Evolutionary conservation across 768 basidiomycete species (phyloP).

Genomic region (Russula compacta): DNA sequence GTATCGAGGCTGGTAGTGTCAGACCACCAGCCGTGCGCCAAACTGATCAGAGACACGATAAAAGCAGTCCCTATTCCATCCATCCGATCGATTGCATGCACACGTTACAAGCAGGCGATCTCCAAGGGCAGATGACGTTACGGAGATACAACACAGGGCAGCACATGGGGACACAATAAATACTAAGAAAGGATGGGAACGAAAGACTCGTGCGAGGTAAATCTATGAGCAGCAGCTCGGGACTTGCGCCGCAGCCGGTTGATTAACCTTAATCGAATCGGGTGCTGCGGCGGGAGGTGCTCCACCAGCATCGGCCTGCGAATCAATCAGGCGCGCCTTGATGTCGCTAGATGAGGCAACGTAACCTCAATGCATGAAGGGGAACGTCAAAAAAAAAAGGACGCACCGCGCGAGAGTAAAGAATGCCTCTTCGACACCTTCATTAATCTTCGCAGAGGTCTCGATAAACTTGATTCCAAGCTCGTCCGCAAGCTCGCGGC

Average conservation of each 20-base stretch:
- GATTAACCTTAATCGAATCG: slow-evolving; percentile 59
- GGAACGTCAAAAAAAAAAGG: not conserved
- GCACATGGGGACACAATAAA: not conserved
- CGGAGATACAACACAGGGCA: not conserved
- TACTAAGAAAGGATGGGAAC: not conserved
- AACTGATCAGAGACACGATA: not conserved
- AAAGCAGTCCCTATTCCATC: not conserved
- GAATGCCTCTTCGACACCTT: slow-evolving; percentile 98
- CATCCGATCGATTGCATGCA: slow-evolving; percentile 27
- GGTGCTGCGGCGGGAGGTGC: slow-evolving; percentile 30
- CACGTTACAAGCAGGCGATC: slow-evolving; percentile 24
- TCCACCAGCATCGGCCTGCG: slow-evolving; percentile 58
- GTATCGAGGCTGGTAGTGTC: no score
- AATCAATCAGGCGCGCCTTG: slow-evolving; percentile 95
- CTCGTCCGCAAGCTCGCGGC: slow-evolving; percentile 84
- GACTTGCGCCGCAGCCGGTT: slow-evolving; percentile 37
- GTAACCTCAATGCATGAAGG: not conserved
- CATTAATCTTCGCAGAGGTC: slow-evolving; percentile 94
- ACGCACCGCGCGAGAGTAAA: slow-evolving; percentile 89
- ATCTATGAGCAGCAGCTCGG: slow-evolving; percentile 38
- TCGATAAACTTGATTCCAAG: slow-evolving; percentile 97
- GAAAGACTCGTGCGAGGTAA: not conserved
- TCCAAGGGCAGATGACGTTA: slow-evolving; percentile 3
- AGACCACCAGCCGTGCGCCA: not conserved
- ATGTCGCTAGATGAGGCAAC: slow-evolving; percentile 58